These are phyloP conservation scores for Goniomonas avonlea DNA, from an alignment of 78 protist species.

Conservation along the genomic window DNA sequence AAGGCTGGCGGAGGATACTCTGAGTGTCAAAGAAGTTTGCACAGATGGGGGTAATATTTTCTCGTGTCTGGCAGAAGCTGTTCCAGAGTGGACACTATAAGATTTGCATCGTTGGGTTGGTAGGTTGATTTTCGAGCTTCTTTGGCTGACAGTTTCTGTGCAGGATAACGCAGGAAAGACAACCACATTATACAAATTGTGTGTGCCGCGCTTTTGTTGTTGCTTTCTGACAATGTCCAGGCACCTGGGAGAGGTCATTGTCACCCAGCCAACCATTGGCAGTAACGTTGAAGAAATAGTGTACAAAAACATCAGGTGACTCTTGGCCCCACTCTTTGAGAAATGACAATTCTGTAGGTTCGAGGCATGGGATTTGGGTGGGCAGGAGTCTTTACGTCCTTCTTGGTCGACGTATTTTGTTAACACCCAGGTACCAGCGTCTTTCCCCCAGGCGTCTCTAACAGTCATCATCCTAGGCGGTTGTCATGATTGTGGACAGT, in stretches of 20 bases:
- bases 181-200: slow-evolving; percentile 8
- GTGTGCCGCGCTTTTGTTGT: neutral
- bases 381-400: slow-evolving; percentile 34
- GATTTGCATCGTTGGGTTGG: slow-evolving; percentile 32
- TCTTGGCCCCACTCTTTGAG: neutral
- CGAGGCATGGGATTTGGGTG: slow-evolving; percentile 44
- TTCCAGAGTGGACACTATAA: neutral
- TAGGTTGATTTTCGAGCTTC: neutral
- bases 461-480: neutral
- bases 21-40: no score
- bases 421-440: neutral
- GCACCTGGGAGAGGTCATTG: slow-evolving; percentile 36
- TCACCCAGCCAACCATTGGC: slow-evolving; percentile 50
- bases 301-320: neutral
- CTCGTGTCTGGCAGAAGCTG: neutral
- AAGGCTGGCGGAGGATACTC: no score
- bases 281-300: slow-evolving; percentile 39
- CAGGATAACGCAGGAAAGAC: slow-evolving; percentile 49
- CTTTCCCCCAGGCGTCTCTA: neutral
- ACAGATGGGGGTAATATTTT: slow-evolving; percentile 17
- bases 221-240: neutral
- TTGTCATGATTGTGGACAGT: slow-evolving; percentile 10
- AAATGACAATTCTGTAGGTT: neutral
- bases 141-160: neutral
- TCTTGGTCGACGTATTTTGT: slow-evolving; percentile 30